A percentile compares a stretch with the other conserved stretches of the same genome.
These are phyloP conservation scores for Butyriboletus appendiculatus DNA, from an alignment of 1,284 basidiomycete species.

Conservation along the genomic window DNA sequence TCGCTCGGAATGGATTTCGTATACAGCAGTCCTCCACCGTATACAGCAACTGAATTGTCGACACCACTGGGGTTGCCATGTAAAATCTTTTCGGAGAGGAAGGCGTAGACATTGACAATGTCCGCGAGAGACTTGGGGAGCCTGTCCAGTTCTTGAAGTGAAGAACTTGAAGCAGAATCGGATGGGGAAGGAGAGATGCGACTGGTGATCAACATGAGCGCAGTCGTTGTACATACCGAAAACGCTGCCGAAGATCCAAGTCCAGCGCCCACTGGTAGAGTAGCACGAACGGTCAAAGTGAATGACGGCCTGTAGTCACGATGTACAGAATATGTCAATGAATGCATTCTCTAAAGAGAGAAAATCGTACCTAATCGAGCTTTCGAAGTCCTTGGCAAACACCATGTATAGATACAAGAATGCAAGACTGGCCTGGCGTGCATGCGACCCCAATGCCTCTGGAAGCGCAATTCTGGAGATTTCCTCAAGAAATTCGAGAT, in stretches of 20 bases:
- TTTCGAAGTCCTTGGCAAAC: conserved; percentile 48
- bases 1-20: conserved; percentile 71
- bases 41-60: conserved; percentile 94
- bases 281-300: conserved; percentile 84
- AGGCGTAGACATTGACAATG: conserved; percentile 91
- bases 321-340: neutral
- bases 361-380: conserved; percentile 50
- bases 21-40: conserved; percentile 93
- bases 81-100: conserved; percentile 93
- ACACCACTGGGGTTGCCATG: conserved; percentile 98
- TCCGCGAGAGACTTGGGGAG: conserved; percentile 54
- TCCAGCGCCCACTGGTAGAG: conserved; percentile 98
- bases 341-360: neutral
- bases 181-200: conserved; percentile 51
- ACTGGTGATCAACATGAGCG: conserved; percentile 74
- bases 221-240: conserved; percentile 83
- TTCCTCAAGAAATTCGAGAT: conserved; percentile 69
- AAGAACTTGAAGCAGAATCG: conserved; percentile 7
- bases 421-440: conserved; percentile 72
- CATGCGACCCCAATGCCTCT: conserved; percentile 47
- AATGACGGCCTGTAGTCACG: conserved; percentile 58
- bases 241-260: conserved; percentile 97
- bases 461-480: conserved; percentile 57
- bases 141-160: conserved; percentile 36
- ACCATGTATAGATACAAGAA: conserved; percentile 97